Base-by-base conservation (phyloP, 2,329 filamentous ascomycete species). In the Nothophoma quercina region DNA sequence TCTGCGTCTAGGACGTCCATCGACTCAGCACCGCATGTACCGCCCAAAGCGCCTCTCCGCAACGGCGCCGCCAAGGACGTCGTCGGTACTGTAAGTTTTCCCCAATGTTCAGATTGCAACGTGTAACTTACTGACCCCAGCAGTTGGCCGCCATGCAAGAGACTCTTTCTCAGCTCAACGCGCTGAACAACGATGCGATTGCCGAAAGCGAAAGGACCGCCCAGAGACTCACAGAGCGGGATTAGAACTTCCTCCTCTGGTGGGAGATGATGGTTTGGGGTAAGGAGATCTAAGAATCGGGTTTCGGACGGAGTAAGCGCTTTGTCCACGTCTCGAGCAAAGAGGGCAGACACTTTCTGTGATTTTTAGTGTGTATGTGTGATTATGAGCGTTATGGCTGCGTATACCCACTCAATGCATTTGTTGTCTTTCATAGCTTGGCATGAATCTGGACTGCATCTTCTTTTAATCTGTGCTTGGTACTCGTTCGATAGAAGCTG, bases 81-180 rank as follows among this genome's bases (percentile, higher is more conserved):
- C 7, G 55, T 73, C 15, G 70, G 67, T 53, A 74, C 70, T 60
- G 71, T 74, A 60, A 71, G 71, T 71, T 39, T 19, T 39, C 32
- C 43, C 40, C 15, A 6, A 15, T 4, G 5, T 29, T 4, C 12
- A 3, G n/a, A 32, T 32, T 10, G 13, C 10, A 42, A 32, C 18
- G 7, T n/a, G 33, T 26, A 43, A 50, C 44, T 29, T 12, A 51
- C 71, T 73, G 62, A 74, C 52, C n/a, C 46, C 65, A 73, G 70
- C 71, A 74, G 71, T 68, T 74, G 56, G 71, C 71, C 47, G 69
- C 68, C 36, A 74, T 74, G 71, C 68, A 72, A 52, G 65, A 69
- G 54, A 70, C 71, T 5, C 48, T 74, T 3, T 64, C 61, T 6
- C 71, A 74, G 49, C 67, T 74, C 6, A 63, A 54, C 22, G 70